Evolutionary conservation across 352 stramenopile genomes (phyloP).

Genomic region (Phytophthora podocarpi): DNA sequence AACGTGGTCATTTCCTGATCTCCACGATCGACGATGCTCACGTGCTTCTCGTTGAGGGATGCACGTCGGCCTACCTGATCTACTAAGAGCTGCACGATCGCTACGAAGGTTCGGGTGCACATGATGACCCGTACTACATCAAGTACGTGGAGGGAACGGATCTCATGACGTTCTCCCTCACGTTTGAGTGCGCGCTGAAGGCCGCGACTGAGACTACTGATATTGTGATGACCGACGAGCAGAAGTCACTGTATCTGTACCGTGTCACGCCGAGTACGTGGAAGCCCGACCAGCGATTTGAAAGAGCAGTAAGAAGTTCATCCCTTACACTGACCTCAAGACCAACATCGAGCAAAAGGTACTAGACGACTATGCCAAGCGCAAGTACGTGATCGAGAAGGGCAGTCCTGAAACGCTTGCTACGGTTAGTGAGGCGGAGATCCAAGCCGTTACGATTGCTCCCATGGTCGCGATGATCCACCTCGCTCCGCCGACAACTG

Average conservation of each 20-base stretch:
- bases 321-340: constrained; percentile 12
- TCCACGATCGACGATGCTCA: constrained; percentile 17
- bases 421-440: background rate
- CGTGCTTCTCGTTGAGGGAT: constrained; percentile 4
- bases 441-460: background rate
- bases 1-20: constrained; percentile 9
- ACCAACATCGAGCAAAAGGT: constrained; percentile 22
- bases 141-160: constrained; percentile 22
- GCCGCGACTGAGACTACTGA: background rate
- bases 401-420: background rate
- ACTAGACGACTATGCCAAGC: background rate
- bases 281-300: constrained; percentile 7
- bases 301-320: constrained; percentile 17
- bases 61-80: constrained; percentile 12
- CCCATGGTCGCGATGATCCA: background rate
- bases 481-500: background rate
- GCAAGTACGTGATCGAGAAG: constrained; percentile 1
- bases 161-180: constrained; percentile 16
- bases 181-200: constrained; percentile 12
- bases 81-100: constrained; percentile 16
- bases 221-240: constrained; percentile 10
- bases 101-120: constrained; percentile 11
- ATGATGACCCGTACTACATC: constrained; percentile 29
- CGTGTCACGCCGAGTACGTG: constrained; percentile 13
- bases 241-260: constrained; percentile 17